phyloP scores from a whole-genome alignment of 1,284 basidiomycete species.

The Sanguinoderma infundibulare region DNA sequence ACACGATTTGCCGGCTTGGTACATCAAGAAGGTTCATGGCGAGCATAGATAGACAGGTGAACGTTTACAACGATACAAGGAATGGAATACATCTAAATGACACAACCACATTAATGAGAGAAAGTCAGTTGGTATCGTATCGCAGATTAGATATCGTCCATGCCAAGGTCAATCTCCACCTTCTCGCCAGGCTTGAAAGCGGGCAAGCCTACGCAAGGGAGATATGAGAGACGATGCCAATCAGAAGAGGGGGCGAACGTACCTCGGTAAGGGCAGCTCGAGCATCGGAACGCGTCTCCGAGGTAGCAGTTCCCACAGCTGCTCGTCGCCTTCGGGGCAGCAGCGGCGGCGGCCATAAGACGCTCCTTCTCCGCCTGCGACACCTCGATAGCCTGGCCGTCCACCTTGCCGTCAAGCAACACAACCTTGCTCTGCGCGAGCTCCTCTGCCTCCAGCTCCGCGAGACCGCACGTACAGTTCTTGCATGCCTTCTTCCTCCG shows the following conservation, averaged over 20 bases:
- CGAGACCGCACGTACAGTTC: constrained; percentile 90
- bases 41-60: background rate
- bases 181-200: constrained; percentile 99
- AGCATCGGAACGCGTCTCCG: constrained; percentile 97
- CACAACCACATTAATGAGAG: background rate
- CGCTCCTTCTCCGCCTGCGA: constrained; percentile 67
- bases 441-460: constrained; percentile 91
- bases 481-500: constrained; percentile 91
- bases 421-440: constrained; percentile 62
- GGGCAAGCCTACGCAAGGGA: constrained; percentile 71
- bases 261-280: constrained; percentile 96
- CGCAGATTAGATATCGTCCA: constrained; percentile 79
- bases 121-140: constrained; percentile 20
- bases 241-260: constrained; percentile 37
- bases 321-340: constrained; percentile 85
- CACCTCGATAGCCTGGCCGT: constrained; percentile 65
- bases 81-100: constrained; percentile 8
- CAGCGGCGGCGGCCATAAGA: constrained; percentile 64
- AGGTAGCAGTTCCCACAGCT: constrained; percentile 98
- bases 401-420: constrained; percentile 63
- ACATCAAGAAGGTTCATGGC: background rate
- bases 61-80: constrained; percentile 10
- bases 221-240: constrained; percentile 11
- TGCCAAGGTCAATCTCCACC: constrained; percentile 85
- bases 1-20: no score